Conservation (phyloP, 805 yeast genomes). For the Nakazawaea pomicola region DNA sequence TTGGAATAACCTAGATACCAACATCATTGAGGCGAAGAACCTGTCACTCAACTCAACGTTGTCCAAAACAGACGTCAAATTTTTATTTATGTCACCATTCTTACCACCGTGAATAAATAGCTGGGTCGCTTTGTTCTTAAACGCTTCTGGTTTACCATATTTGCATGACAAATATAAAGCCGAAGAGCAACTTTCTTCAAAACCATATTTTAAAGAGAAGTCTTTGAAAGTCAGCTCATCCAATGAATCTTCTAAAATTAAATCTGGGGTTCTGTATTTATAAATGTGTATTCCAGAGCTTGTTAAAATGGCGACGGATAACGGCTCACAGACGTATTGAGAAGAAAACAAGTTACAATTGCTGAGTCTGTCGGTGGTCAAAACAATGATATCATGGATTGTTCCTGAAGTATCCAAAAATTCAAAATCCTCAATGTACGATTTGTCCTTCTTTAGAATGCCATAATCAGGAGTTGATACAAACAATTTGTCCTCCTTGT, state of each 20-base stretch:
- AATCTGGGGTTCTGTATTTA: conserved; percentile 75
- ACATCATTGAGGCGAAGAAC: conserved; percentile 80
- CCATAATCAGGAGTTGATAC: conserved; percentile 85
- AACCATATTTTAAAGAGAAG: conserved; percentile 76
- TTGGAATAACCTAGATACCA: conserved; percentile 73
- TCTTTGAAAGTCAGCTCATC: conserved; percentile 62
- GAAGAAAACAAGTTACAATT: conserved; percentile 87
- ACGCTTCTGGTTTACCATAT: conserved; percentile 50
- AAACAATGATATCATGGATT: conserved; percentile 68
- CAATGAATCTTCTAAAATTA: conserved; percentile 60
- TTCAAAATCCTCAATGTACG: conserved; percentile 77
- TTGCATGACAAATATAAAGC: conserved; percentile 82
- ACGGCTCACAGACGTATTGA: conserved; percentile 65
- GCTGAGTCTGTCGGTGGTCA: conserved; percentile 65
- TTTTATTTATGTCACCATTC: conserved; percentile 37
- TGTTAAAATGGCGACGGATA: conserved; percentile 79
- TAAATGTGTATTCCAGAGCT: conserved; percentile 71
- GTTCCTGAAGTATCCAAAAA: conserved; percentile 54
- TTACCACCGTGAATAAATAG: conserved; percentile 51
- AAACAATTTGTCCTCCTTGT: conserved; percentile 46
- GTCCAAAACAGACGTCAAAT: conserved; percentile 42
- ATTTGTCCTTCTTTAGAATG: conserved; percentile 64
- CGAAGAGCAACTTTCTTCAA: conserved; percentile 85
- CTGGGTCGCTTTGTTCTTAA: conserved; percentile 42
- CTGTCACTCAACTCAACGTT: conserved; percentile 88